Conservation (phyloP, 108 stramenopile genomes). For the Nitzschia sp. region DNA sequence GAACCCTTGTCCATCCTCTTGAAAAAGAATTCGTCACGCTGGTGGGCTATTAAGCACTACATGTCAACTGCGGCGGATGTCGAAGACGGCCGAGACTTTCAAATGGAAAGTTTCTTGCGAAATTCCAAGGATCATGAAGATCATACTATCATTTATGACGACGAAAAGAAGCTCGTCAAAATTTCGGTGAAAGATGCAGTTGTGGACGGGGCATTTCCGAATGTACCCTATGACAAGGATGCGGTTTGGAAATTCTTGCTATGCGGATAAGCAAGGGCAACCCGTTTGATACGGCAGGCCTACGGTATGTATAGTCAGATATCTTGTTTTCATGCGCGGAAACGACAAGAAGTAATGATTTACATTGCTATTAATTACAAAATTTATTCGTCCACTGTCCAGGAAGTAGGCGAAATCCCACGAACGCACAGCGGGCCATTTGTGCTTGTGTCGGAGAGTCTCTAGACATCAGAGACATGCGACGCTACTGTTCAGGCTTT, state of each 20-base stretch:
- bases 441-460: too few species aligned
- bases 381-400: too few species aligned
- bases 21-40: conserved; percentile 1
- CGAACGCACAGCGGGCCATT: too few species aligned
- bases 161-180: background rate
- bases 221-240: background rate
- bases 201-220: background rate
- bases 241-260: conserved; percentile 11
- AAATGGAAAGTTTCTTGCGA: conserved; percentile 3
- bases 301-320: too few species aligned
- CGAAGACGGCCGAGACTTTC: background rate
- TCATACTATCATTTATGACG: conserved; percentile 1
- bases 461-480: too few species aligned
- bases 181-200: conserved; percentile 8
- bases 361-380: too few species aligned
- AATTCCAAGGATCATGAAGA: conserved; percentile 12
- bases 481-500: too few species aligned
- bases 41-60: conserved; percentile 19
- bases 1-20: background rate
- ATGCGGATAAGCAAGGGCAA: too few species aligned
- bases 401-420: too few species aligned
- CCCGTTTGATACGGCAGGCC: too few species aligned
- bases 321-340: too few species aligned
- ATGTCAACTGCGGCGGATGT: conserved; percentile 1
- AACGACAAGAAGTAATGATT: too few species aligned